Conservation (phyloP, 441 rosid species). For the Populus hybrid region DNA sequence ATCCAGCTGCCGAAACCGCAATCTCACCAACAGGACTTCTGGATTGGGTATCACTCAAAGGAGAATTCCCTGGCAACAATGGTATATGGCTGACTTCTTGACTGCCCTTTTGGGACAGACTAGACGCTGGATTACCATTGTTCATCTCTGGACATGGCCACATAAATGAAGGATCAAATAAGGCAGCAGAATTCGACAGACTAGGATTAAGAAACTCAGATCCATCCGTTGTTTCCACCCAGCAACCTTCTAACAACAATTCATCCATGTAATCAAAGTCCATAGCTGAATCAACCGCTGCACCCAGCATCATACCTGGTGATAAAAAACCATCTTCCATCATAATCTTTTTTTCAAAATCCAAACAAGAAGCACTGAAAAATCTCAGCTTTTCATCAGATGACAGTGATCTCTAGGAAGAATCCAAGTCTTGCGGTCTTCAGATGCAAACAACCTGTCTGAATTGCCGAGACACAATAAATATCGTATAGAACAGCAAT, state of each 20-base stretch:
- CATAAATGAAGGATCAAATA: conserved; percentile 41
- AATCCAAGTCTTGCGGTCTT: conserved; percentile 16
- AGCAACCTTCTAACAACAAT: conserved; percentile 81
- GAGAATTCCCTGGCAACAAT: conserved; percentile 19
- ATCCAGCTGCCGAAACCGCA: background rate
- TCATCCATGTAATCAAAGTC: conserved; percentile 71
- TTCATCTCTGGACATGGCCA: conserved; percentile 42
- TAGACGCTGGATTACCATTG: conserved; percentile 24
- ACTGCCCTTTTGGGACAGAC: conserved; percentile 29
- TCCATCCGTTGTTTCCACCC: conserved; percentile 81
- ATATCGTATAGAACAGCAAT: conserved; percentile 8
- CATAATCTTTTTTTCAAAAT: conserved; percentile 9
- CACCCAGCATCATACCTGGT: conserved; percentile 30
- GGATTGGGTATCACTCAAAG: conserved; percentile 19
- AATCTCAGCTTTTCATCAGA: conserved; percentile 7
- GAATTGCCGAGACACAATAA: conserved; percentile 8
- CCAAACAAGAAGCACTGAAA: conserved; percentile 2
- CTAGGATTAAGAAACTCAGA: conserved; percentile 58
- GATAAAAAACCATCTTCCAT: conserved; percentile 64
- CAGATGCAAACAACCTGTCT: conserved; percentile 21
- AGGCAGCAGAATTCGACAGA: conserved; percentile 39
- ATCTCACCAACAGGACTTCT: conserved; percentile 23
- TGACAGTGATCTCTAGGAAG: conserved; percentile 8
- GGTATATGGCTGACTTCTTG: conserved; percentile 37
- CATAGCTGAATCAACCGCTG: conserved; percentile 45